Evolutionary conservation across 2,329 filamentous ascomycete genomes (phyloP).

Genomic region (Beauveria australis): DNA sequence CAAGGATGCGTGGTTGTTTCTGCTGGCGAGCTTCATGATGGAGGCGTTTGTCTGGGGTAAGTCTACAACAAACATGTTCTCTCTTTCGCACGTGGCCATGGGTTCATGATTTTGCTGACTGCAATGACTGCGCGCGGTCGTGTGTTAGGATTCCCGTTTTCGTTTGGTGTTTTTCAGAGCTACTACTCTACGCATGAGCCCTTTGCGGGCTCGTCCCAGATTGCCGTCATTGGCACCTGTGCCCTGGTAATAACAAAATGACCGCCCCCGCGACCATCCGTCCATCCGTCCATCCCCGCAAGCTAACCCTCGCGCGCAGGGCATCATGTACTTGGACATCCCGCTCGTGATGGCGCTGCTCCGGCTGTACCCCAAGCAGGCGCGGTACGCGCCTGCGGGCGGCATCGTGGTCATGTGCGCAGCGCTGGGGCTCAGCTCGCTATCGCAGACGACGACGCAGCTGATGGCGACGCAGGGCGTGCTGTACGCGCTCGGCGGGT

Average conservation of each 20-base stretch:
- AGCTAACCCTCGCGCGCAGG: conserved; percentile 19
- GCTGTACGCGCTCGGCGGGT: conserved; percentile 50
- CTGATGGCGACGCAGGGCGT: conserved; percentile 55
- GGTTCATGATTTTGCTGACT: neutral
- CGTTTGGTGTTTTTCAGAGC: conserved; percentile 63
- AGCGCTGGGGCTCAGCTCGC: conserved; percentile 42
- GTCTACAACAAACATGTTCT: neutral
- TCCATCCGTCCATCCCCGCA: too few species aligned
- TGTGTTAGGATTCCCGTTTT: conserved; percentile 52
- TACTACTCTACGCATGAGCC: conserved; percentile 55
- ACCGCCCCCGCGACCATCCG: too few species aligned
- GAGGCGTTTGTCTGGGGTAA: conserved; percentile 28
- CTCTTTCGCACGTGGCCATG: too few species aligned
- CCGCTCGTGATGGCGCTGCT: conserved; percentile 41
- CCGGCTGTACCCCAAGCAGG: conserved; percentile 32
- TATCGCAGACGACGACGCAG: conserved; percentile 42
- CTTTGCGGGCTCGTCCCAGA: conserved; percentile 45
- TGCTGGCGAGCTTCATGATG: conserved; percentile 23
- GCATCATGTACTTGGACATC: conserved; percentile 47
- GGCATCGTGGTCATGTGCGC: conserved; percentile 45
- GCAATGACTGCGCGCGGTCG: too few species aligned
- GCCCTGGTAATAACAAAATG: conserved; percentile 35
- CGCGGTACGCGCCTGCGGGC: conserved; percentile 33
- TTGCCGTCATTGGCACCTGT: conserved; percentile 58
- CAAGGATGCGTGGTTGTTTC: conserved; percentile 27